Evolutionary conservation across 2,329 filamentous ascomycete species (phyloP), one percentile per base, ranked within the genome.

Genomic region (Thielaviopsis ethacetica): DNA sequence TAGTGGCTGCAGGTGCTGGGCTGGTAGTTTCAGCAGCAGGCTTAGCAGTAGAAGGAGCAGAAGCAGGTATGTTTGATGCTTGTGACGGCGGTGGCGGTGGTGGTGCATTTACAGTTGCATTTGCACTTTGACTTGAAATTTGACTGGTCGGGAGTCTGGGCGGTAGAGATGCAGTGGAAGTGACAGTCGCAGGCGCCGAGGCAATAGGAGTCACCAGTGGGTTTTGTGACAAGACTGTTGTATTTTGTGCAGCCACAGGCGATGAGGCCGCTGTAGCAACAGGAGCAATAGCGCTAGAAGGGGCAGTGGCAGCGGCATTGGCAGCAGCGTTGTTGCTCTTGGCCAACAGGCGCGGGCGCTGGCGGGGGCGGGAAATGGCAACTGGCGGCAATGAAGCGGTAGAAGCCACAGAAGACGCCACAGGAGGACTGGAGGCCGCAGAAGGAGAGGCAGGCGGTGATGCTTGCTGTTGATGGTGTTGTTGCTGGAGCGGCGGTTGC

Each of bases 291-390:
- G 22, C 10, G 34, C 26, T 26, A 49, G 54, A 5, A 24, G 54
- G 17, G 47, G 30, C 15, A 19, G 54, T 4, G 17, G 19, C 27
- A 24, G 47, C 30, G n/a, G n/a, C n/a, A n/a, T n/a, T n/a, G n/a
- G n/a, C n/a, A n/a, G n/a, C n/a, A n/a, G n/a, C n/a, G n/a, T n/a
- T n/a, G n/a, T 34, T 13, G n/a, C 49, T 54, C 27, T 49, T 59
- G 19, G 57, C 57, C 5, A 59, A 38, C 13, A 59, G 26, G 22
- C 57, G 57, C 21, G 57, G 57, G 5, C 57, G 51, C 38, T 49
- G 50, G 44, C 57, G 51, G 15, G 51, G 34, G 19, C 57, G 57
- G 13, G 27, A 52, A 47, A 50, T 54, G 6, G 51, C 24, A 3
- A 53, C 22, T 9, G 51, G 5, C 15, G 38, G 38, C 15, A 17